A percentile compares a stretch with the other conserved stretches of the same genome.
phyloP scores from a whole-genome alignment of 768 basidiomycete species.

The Lentinula raphanica region DNA sequence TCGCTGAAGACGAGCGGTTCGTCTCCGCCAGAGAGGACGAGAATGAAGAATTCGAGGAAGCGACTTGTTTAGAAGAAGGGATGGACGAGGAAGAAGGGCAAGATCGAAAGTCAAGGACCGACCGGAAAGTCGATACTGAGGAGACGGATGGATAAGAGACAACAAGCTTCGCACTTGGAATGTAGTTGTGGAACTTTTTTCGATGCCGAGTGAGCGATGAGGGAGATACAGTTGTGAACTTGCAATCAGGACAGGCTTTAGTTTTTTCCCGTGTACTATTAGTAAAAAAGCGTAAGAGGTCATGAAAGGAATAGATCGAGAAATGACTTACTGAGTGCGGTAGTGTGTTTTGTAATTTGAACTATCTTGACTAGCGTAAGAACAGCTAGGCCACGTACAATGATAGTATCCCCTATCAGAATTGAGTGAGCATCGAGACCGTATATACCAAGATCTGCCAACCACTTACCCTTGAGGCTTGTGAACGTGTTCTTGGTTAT shows the following conservation, averaged over 20 bases:
- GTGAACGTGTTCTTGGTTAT: not conserved
- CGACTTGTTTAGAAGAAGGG: not conserved
- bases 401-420: not conserved
- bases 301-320: not conserved
- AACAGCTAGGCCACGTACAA: not conserved
- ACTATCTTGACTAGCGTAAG: not conserved
- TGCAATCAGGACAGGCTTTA: not conserved
- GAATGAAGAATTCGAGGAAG: not conserved
- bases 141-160: not conserved
- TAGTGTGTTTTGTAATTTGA: conserved; percentile 3
- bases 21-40: not conserved
- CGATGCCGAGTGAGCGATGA: conserved; percentile 2
- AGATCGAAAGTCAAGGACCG: not conserved
- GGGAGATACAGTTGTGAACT: not conserved
- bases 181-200: conserved; percentile 2
- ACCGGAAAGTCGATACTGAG: not conserved
- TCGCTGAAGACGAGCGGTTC: not conserved
- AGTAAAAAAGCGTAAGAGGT: not conserved
- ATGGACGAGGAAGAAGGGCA: not conserved
- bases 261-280: not conserved
- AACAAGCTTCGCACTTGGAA: not conserved
- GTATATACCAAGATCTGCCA: not conserved
- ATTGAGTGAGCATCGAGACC: not conserved
- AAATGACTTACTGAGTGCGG: conserved; percentile 1
- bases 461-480: conserved; percentile 1